phyloP scores from a whole-genome alignment of 192 early-diverging fungal species.

The Entrophospora sp. region DNA sequence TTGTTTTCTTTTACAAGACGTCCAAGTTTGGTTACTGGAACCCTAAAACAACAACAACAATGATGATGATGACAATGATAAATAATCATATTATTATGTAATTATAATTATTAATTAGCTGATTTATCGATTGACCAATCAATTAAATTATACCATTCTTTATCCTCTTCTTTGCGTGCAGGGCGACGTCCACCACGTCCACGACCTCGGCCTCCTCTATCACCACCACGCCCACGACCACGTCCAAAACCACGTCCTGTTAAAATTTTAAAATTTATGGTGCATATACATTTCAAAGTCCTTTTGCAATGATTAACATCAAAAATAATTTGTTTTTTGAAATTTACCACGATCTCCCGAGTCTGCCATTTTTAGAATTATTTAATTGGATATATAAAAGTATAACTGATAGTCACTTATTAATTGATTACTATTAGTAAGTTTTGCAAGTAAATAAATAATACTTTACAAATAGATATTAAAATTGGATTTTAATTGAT shows the following conservation, averaged over 20 bases:
- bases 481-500: too few relatives aligned
- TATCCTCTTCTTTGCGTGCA: slow-evolving; percentile 61
- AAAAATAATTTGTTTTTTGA: too few relatives aligned
- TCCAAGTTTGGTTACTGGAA: slow-evolving; percentile 97
- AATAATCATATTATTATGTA: slow-evolving; percentile 19
- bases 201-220: slow-evolving; percentile 62
- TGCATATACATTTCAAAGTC: too few relatives aligned
- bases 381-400: too few relatives aligned
- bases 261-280: too few relatives aligned
- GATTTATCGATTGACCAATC: not conserved
- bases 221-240: slow-evolving; percentile 65
- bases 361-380: too few relatives aligned
- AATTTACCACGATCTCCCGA: too few relatives aligned
- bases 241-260: slow-evolving; percentile 78
- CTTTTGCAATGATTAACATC: too few relatives aligned
- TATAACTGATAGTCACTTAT: too few relatives aligned
- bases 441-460: too few relatives aligned
- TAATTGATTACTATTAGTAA: too few relatives aligned
- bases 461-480: too few relatives aligned
- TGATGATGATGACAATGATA: not conserved
- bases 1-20: slow-evolving; percentile 97
- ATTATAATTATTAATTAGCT: slow-evolving; percentile 11
- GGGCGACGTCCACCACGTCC: slow-evolving; percentile 69
- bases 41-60: slow-evolving; percentile 31
- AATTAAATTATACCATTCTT: slow-evolving; percentile 51